phyloP scores from a whole-genome alignment of 1,139 yeast genomes.

The Yamadazyma jaroonii region DNA sequence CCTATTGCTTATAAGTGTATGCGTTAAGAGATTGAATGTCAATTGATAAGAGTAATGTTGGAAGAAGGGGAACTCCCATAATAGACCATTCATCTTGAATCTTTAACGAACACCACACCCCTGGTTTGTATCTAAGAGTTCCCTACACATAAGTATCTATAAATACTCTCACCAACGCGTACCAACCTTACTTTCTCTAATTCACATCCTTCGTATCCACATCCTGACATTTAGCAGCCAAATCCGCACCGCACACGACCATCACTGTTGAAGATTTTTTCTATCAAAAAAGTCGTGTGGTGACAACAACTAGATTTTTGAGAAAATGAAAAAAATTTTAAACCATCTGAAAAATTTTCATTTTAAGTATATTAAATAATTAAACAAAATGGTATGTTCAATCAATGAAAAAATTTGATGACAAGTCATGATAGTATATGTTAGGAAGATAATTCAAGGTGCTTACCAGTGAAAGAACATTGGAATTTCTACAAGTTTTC shows the following conservation, averaged over 20 bases:
- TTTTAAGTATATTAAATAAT: constrained; percentile 5
- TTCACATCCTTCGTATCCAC: neutral
- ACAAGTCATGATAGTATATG: neutral
- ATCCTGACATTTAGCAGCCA: neutral
- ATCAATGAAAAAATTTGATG: neutral
- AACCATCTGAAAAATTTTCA: constrained; percentile 8
- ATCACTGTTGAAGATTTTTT: neutral
- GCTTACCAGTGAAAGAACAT: no score
- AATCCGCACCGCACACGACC: constrained; percentile 2
- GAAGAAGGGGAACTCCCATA: no score
- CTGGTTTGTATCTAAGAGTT: no score
- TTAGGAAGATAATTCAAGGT: neutral
- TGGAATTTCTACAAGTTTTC: no score
- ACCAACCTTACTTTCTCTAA: neutral
- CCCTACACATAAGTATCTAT: no score
- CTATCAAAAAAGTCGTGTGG: constrained; percentile 5
- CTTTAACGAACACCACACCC: no score
- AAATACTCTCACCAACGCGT: no score
- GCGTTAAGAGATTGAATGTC: no score
- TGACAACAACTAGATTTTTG: neutral
- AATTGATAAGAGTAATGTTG: no score
- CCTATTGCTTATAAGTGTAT: no score
- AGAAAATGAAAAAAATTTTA: constrained; percentile 6
- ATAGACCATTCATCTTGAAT: no score
- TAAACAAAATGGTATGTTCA: constrained; percentile 8